phyloP scores from a whole-genome alignment of 345 rosid genomes.

The Moricandia arvensis region DNA sequence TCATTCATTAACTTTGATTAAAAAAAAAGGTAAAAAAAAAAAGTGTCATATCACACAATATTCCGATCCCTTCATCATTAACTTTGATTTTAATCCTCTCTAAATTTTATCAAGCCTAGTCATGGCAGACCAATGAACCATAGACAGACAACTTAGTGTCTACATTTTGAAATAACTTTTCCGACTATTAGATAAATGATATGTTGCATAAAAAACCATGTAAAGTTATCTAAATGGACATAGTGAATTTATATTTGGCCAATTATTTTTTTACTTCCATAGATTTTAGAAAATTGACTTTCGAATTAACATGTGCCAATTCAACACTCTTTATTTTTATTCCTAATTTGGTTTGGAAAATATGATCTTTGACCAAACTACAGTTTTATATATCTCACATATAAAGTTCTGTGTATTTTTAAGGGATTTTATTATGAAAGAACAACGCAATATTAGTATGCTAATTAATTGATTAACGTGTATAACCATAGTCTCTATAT shows the following conservation, averaged over 20 bases:
- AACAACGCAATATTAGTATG: neutral
- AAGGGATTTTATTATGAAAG: neutral
- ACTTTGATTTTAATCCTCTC: neutral
- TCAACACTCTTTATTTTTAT: neutral
- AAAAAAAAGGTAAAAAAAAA: too few relatives aligned
- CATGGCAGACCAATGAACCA: neutral
- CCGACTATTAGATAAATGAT: neutral
- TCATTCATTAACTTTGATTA: neutral
- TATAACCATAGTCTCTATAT: too few relatives aligned
- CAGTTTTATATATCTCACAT: neutral
- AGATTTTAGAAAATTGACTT: neutral
- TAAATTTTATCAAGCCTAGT: neutral
- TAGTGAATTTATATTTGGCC: neutral
- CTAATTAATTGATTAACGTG: neutral
- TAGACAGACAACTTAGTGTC: neutral
- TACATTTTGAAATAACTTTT: neutral
- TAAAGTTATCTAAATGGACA: neutral
- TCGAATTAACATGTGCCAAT: neutral
- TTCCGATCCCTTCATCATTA: neutral
- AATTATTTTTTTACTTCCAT: neutral
- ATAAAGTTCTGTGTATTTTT: neutral
- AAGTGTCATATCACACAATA: neutral
- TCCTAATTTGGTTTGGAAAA: neutral
- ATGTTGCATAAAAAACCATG: neutral
- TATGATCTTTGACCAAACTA: neutral